Evolutionary conservation across 257 asterid genomes (phyloP).

Genomic region (Craterostigma plantagineum): DNA sequence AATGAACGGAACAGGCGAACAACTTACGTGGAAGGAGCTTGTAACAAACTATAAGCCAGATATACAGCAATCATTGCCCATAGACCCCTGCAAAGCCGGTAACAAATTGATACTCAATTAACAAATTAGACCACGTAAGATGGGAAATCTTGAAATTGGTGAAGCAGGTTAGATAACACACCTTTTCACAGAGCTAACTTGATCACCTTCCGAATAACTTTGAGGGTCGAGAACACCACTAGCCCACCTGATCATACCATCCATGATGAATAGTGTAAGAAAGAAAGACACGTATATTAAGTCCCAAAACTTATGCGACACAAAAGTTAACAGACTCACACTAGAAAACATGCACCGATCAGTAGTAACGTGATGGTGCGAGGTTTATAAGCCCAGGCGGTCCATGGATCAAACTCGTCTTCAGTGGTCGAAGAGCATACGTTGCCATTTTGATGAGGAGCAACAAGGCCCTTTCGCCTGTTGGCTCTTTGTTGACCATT

Average conservation of each 20-base stretch:
- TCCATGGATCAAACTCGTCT: slow-evolving; percentile 92
- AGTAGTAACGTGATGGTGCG: slow-evolving; percentile 67
- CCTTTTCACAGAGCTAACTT: slow-evolving; percentile 68
- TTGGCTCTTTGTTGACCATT: slow-evolving; percentile 39
- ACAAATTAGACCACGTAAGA: neutral
- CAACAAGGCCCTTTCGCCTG: slow-evolving; percentile 27
- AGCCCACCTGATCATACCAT: slow-evolving; percentile 60
- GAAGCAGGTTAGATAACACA: slow-evolving; percentile 6
- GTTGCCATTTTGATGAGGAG: slow-evolving; percentile 52
- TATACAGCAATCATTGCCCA: slow-evolving; percentile 94
- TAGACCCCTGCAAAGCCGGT: slow-evolving; percentile 51
- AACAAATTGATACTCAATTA: slow-evolving; percentile 7
- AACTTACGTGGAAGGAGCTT: slow-evolving; percentile 98
- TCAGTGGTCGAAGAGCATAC: slow-evolving; percentile 21
- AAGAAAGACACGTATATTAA: slow-evolving; percentile 1
- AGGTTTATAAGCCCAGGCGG: slow-evolving; percentile 99
- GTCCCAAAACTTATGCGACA: neutral
- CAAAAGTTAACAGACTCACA: slow-evolving; percentile 33
- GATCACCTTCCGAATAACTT: slow-evolving; percentile 35
- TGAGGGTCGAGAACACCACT: slow-evolving; percentile 92
- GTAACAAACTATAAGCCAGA: slow-evolving; percentile 91
- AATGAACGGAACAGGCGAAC: slow-evolving; percentile 3
- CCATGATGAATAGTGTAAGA: slow-evolving; percentile 1
- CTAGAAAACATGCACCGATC: slow-evolving; percentile 87
- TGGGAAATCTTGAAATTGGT: neutral